These are phyloP conservation scores for Quercus robur DNA, from an alignment of 306 rosid genomes.

Conservation along the genomic window DNA sequence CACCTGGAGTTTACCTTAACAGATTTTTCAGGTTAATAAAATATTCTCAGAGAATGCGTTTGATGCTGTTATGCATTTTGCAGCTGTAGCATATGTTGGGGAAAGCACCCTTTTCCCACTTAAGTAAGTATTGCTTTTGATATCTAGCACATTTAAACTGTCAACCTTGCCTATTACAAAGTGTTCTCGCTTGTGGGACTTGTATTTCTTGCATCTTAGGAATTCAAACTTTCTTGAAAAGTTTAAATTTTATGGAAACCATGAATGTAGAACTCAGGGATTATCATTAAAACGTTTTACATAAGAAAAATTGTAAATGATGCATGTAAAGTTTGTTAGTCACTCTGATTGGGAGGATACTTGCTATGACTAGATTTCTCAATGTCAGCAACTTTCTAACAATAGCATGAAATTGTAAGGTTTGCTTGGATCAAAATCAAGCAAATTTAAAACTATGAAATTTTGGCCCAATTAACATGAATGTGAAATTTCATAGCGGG, in stretches of 20 bases:
- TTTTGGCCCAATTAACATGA: too few relatives aligned
- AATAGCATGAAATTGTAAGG: not conserved
- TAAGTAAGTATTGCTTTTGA: conserved; percentile 58
- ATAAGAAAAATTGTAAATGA: not conserved
- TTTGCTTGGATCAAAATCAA: not conserved
- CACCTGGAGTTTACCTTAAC: conserved; percentile 49
- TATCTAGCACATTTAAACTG: not conserved
- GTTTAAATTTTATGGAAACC: not conserved
- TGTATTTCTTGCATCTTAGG: not conserved
- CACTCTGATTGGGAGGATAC: not conserved
- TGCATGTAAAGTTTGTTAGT: not conserved
- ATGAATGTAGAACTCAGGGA: not conserved
- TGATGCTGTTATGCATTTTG: conserved; percentile 99
- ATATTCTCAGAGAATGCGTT: conserved; percentile 86
- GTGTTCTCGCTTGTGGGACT: not conserved
- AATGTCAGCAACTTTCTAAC: not conserved
- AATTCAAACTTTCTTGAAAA: not conserved
- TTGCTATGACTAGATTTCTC: not conserved
- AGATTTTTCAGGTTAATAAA: conserved; percentile 69
- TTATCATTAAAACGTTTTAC: not conserved
- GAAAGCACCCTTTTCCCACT: conserved; percentile 95
- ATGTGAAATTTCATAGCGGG: too few relatives aligned
- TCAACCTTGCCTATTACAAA: not conserved
- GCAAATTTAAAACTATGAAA: not conserved
- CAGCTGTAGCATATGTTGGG: conserved; percentile 98